These are phyloP conservation scores for Citrus sinensis DNA, from an alignment of 345 rosid genomes.

Conservation along the genomic window DNA sequence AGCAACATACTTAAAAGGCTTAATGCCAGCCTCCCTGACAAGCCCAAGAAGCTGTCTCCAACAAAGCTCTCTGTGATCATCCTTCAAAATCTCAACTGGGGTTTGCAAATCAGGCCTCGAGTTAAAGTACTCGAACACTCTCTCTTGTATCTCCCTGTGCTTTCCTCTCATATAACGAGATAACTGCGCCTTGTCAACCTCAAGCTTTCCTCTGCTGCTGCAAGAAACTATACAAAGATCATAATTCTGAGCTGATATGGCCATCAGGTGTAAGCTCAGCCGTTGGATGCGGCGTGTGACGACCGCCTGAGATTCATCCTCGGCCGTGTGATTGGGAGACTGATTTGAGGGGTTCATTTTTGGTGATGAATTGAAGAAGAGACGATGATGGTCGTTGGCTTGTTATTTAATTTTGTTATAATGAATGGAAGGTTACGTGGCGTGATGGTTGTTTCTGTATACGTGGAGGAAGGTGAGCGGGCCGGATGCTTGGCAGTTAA, in stretches of 20 bases:
- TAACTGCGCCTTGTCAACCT: constrained; percentile 45
- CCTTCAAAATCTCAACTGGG: constrained; percentile 79
- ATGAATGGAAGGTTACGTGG: constrained; percentile 23
- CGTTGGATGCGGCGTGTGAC: constrained; percentile 51
- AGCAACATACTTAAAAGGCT: constrained; percentile 56
- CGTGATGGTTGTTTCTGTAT: background rate
- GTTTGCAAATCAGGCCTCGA: constrained; percentile 82
- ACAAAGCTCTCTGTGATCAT: constrained; percentile 82
- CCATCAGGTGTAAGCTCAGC: constrained; percentile 48
- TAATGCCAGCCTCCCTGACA: constrained; percentile 74
- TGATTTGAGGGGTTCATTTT: too few species aligned
- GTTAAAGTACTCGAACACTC: constrained; percentile 53
- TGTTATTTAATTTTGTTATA: constrained; percentile 1
- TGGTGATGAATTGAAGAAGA: background rate
- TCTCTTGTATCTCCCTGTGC: constrained; percentile 77
- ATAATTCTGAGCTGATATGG: background rate
- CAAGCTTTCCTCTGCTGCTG: constrained; percentile 43
- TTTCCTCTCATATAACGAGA: constrained; percentile 66
- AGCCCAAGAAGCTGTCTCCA: constrained; percentile 75
- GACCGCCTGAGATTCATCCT: constrained; percentile 22
- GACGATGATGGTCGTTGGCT: too few species aligned
- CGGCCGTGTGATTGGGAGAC: constrained; percentile 17
- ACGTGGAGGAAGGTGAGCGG: constrained; percentile 42
- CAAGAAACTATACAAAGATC: constrained; percentile 19
- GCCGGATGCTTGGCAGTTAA: constrained; percentile 11